These are phyloP conservation scores for Plasmodium chabaudi DNA, from an alignment of 169 alveolate species.

Conservation along the genomic window DNA sequence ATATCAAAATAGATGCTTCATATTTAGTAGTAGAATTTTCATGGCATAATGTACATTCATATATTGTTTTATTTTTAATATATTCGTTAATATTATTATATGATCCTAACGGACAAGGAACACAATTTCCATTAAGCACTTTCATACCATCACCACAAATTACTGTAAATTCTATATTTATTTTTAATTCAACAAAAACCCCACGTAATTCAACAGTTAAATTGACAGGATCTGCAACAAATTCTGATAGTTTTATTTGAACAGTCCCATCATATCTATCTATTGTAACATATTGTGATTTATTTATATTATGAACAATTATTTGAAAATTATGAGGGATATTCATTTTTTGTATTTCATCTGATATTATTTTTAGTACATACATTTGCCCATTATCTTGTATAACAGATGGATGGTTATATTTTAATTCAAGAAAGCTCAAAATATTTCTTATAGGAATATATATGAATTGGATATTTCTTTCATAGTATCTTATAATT, in stretches of 20 bases:
- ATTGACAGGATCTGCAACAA: conserved; percentile 53
- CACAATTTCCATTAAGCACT: conserved; percentile 74
- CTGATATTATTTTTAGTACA: conserved; percentile 48
- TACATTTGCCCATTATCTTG: conserved; percentile 39
- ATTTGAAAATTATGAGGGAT: conserved; percentile 57
- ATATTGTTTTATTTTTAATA: conserved; percentile 48
- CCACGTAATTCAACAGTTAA: conserved; percentile 67
- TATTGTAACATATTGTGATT: conserved; percentile 49
- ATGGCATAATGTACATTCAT: conserved; percentile 73
- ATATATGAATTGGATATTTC: conserved; percentile 24
- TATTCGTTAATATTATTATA: conserved; percentile 75
- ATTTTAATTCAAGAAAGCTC: conserved; percentile 35
- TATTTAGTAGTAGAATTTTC: conserved; percentile 81
- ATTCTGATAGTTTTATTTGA: conserved; percentile 56
- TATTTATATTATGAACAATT: conserved; percentile 45
- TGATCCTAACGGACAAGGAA: conserved; percentile 78
- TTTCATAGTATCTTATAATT: conserved; percentile 54
- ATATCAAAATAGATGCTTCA: conserved; percentile 83
- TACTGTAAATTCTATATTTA: conserved; percentile 66
- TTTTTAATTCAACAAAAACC: conserved; percentile 61
- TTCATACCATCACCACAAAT: conserved; percentile 81
- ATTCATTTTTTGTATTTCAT: conserved; percentile 68
- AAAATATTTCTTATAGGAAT: conserved; percentile 37
- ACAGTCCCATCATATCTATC: conserved; percentile 59
- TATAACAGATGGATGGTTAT: conserved; percentile 41